Evolutionary conservation across 139 green algal species (phyloP).

Genomic region (Closterium sp.): DNA sequence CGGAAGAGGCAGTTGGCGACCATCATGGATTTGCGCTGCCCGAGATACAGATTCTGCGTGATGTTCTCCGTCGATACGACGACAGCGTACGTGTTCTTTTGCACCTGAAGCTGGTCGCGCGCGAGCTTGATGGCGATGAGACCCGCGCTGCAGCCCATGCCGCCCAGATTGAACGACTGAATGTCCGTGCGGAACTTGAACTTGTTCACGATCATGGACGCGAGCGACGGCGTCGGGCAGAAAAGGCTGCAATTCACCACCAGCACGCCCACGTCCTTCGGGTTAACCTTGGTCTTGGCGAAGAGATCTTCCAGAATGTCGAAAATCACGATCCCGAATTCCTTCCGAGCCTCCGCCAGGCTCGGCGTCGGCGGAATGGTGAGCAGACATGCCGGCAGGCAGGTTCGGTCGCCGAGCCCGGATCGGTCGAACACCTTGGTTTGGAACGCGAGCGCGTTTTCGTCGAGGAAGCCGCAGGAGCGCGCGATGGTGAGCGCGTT

Average conservation of each 20-base stretch:
- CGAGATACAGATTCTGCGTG: slow-evolving; percentile 95
- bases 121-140: slow-evolving; percentile 86
- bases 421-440: slow-evolving; percentile 79
- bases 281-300: slow-evolving; percentile 57
- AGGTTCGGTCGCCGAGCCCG: slow-evolving; percentile 87
- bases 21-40: slow-evolving; percentile 87
- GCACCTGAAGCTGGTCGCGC: slow-evolving; percentile 73
- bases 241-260: slow-evolving; percentile 96
- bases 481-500: not conserved
- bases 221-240: slow-evolving; percentile 90
- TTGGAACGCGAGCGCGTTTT: slow-evolving; percentile 82
- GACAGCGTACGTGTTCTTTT: slow-evolving; percentile 56
- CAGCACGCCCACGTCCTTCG: slow-evolving; percentile 82
- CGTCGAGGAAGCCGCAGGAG: slow-evolving; percentile 38
- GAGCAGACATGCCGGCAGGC: slow-evolving; percentile 74
- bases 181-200: slow-evolving; percentile 89
- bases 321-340: slow-evolving; percentile 83
- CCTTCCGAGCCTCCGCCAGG: slow-evolving; percentile 77
- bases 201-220: slow-evolving; percentile 92
- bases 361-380: slow-evolving; percentile 38
- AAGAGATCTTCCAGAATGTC: slow-evolving; percentile 43
- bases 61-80: slow-evolving; percentile 97
- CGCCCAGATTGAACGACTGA: slow-evolving; percentile 88
- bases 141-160: slow-evolving; percentile 92
- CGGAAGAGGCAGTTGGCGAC: slow-evolving; percentile 97